These are phyloP conservation scores for Firmiana major DNA, from an alignment of 345 rosid genomes.

Conservation along the genomic window DNA sequence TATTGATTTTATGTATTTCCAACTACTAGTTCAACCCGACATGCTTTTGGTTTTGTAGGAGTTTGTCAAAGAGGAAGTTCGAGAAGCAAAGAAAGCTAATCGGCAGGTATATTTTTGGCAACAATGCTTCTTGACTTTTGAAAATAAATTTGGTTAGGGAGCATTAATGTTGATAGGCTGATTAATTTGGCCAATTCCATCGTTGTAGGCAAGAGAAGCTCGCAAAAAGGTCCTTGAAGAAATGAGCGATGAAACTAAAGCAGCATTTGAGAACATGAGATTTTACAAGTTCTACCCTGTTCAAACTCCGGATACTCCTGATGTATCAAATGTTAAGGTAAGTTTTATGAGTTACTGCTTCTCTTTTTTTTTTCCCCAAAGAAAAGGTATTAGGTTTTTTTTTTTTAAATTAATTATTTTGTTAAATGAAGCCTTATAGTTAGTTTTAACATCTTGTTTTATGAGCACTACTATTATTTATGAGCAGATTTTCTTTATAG, in stretches of 20 bases:
- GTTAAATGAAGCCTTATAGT: background rate
- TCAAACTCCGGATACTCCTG: slow-evolving; percentile 67
- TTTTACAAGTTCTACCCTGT: slow-evolving; percentile 95
- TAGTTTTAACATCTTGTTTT: background rate
- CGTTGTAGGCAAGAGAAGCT: slow-evolving; percentile 75
- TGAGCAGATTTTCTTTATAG: background rate
- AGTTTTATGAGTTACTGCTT: background rate
- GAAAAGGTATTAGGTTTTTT: too few relatives aligned
- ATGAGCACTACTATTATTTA: background rate
- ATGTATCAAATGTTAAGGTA: slow-evolving; percentile 72
- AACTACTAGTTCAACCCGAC: background rate
- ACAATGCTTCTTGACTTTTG: background rate
- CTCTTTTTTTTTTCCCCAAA: too few relatives aligned
- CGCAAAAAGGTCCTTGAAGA: slow-evolving; percentile 72
- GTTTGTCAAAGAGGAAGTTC: slow-evolving; percentile 71
- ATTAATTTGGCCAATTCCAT: slow-evolving; percentile 15
- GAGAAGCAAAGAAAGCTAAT: slow-evolving; percentile 83
- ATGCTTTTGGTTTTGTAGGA: slow-evolving; percentile 51
- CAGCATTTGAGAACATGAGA: slow-evolving; percentile 62
- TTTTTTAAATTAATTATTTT: background rate
- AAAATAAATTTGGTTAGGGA: slow-evolving; percentile 3
- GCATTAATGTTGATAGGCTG: background rate
- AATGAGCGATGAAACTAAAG: slow-evolving; percentile 71
- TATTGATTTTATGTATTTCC: background rate
- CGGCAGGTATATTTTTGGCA: slow-evolving; percentile 59